Percentiles rank a stretch among this genome's conserved stretches.
These are phyloP conservation scores for Solanum paucissectum DNA, from an alignment of 257 asterid genomes.

Conservation along the genomic window DNA sequence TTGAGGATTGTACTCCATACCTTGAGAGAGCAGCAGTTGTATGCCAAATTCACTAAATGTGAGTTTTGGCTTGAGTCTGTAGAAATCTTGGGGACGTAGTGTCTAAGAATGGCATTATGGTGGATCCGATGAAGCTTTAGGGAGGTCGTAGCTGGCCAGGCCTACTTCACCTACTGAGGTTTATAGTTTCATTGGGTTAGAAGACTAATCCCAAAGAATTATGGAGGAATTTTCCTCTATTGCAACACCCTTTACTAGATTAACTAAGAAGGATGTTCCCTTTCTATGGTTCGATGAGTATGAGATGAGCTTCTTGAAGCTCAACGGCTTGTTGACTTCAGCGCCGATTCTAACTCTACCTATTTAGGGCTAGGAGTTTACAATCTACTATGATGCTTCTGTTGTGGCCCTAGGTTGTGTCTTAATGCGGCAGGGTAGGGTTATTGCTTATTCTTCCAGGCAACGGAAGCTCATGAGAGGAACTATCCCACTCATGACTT, in stretches of 20 bases:
- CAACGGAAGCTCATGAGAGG: neutral
- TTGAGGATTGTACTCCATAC: neutral
- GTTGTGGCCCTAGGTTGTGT: neutral
- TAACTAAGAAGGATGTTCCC: neutral
- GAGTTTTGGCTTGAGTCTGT: neutral
- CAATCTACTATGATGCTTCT: neutral
- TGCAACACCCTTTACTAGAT: neutral
- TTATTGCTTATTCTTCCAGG: neutral
- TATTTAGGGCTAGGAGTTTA: neutral
- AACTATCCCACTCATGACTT: neutral
- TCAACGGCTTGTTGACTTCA: neutral
- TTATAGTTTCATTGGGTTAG: neutral
- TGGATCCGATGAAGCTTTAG: neutral
- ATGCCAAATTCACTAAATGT: neutral
- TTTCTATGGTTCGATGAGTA: neutral
- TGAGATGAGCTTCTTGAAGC: neutral
- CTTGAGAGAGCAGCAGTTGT: neutral
- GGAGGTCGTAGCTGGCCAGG: neutral
- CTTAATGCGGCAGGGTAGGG: neutral
- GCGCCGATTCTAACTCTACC: neutral
- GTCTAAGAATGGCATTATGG: neutral
- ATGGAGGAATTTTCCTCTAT: neutral
- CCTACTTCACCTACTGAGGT: neutral
- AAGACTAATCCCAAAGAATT: neutral
- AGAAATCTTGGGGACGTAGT: neutral